Evolutionary conservation across 495 filamentous ascomycete genomes (phyloP), one percentile per base, ranked within the genome.

Genomic region (Saxophila tyrrhenica): DNA sequence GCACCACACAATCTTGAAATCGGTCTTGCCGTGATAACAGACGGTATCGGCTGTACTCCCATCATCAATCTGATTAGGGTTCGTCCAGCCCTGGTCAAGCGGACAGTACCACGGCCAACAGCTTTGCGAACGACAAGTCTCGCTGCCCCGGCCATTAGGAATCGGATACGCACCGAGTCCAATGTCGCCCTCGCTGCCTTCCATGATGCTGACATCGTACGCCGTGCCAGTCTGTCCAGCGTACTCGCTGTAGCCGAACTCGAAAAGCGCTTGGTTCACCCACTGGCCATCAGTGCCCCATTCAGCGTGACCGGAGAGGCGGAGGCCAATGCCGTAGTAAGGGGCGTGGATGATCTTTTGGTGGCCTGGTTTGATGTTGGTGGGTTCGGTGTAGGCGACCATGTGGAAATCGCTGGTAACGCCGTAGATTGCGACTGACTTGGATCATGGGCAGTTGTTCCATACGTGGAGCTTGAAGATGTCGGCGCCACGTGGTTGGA

Each of bases 201-300:
- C 13, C 56, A 59, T 59, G 21, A 59, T 39, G 23, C 41, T 48
- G 5, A 59, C 16, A 48, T 59, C 56, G 51, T 59, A 59, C 2
- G 56, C 50, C 17, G 51, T 59, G 19, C 56, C 56, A 1, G 15
- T 23, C 42, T 49, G 1, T 5, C 21, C 46, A 1, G 1, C 2
- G 38, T 46, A 59, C 3, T 41, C 32, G 48, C 29, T 44, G 46
- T 54, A 59, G 23, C 56, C 56, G 39, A 54, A 59, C 39, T 59
- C 56, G 35, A 59, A 59, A 1, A 59, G 51, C 8, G 51, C 41
- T 45, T 59, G 56, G 29, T 50, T 35, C 1, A 10, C 17, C 56
- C 56, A 59, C 25, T 59, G 56, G 44, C 24, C 47, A 42, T 43
- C 51, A 24, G 16, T 39, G 10, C 49, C 49, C 49, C 29, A 21